These are phyloP conservation scores for Solanum virginianum DNA, from an alignment of 257 asterid species.

Conservation along the genomic window DNA sequence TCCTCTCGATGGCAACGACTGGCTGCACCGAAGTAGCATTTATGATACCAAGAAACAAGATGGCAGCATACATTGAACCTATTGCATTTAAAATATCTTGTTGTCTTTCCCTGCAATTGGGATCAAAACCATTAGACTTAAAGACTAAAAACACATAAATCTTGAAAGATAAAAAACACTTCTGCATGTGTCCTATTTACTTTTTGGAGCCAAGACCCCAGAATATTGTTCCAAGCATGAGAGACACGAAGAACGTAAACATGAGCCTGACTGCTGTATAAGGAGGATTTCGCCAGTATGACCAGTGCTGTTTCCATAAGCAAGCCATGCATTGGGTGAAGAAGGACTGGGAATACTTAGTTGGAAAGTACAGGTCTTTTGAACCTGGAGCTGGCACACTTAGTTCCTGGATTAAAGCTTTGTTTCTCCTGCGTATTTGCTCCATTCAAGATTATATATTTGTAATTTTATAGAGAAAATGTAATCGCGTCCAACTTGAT, in stretches of 20 bases:
- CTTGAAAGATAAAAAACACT: background rate
- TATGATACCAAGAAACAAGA: constrained; percentile 56
- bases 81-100: constrained; percentile 71
- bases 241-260: constrained; percentile 50
- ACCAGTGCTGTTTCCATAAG: constrained; percentile 69
- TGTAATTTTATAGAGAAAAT: background rate
- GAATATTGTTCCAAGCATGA: constrained; percentile 66
- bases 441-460: background rate
- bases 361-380: constrained; percentile 36
- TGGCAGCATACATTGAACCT: constrained; percentile 80
- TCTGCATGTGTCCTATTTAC: constrained; percentile 9
- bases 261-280: constrained; percentile 66
- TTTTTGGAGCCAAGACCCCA: constrained; percentile 64
- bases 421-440: constrained; percentile 48
- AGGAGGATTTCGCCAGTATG: constrained; percentile 78
- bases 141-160: background rate
- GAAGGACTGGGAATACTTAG: constrained; percentile 51
- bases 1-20: constrained; percentile 61
- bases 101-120: constrained; percentile 23
- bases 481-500: background rate
- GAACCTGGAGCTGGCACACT: constrained; percentile 43
- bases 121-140: background rate
- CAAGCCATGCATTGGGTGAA: constrained; percentile 66
- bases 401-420: constrained; percentile 49
- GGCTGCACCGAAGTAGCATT: constrained; percentile 71